Percentiles rank a stretch among this genome's conserved stretches.
Conservation (phyloP, 1,284 basidiomycete genomes). For the Ceratobasidium sp. region DNA sequence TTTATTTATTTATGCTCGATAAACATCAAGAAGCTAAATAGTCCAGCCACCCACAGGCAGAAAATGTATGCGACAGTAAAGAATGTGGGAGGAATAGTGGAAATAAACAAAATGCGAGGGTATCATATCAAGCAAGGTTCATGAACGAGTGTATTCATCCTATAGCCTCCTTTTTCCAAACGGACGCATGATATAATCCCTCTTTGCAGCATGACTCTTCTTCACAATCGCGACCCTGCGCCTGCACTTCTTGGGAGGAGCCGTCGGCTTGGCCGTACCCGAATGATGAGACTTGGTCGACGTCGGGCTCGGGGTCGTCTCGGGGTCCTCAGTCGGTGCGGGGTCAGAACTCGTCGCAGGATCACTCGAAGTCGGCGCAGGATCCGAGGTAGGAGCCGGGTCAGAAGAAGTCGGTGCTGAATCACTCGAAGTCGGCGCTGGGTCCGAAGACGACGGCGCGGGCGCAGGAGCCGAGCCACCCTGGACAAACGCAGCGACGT, state of each 20-base stretch:
- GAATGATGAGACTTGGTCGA: neutral
- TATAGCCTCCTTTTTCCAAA: constrained; percentile 6
- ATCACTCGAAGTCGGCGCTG: neutral
- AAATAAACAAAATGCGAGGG: neutral
- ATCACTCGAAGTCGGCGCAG: neutral
- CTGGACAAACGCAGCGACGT: constrained; percentile 30
- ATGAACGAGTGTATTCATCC: neutral
- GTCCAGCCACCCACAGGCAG: neutral
- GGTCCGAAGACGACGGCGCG: neutral
- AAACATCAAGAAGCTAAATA: neutral
- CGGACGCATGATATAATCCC: neutral
- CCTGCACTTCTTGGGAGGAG: neutral
- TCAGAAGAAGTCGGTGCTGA: neutral
- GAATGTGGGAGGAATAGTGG: neutral
- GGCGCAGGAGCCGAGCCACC: constrained; percentile 7
- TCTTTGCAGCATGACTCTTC: constrained; percentile 10
- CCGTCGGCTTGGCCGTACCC: neutral
- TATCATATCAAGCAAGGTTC: neutral
- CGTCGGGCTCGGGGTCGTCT: neutral
- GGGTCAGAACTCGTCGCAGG: neutral
- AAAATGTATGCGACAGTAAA: neutral
- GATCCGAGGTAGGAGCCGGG: neutral
- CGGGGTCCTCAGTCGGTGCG: neutral
- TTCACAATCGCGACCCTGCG: constrained; percentile 6
- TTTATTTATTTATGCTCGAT: neutral